Percentiles rank a stretch among this genome's conserved stretches.
Conservation (phyloP, 371 early-diverging fungal genomes). For the Haplosporangium sp. region DNA sequence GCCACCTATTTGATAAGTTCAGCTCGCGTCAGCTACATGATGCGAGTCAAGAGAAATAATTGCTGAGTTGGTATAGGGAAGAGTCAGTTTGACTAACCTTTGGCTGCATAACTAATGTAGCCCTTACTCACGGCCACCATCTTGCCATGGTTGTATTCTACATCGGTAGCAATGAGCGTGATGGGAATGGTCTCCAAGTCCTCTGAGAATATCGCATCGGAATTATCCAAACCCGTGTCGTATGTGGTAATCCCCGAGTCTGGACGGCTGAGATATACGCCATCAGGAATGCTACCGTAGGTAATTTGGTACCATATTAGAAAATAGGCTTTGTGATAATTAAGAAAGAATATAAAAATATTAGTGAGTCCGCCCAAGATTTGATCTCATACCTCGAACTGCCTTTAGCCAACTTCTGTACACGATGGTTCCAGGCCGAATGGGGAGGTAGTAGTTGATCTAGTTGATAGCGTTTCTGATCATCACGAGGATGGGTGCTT, state of each 20-base stretch:
- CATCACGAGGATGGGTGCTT: slow-evolving; percentile 30
- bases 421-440: slow-evolving; percentile 56
- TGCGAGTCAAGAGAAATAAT: too few relatives aligned
- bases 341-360: neutral
- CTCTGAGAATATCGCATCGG: slow-evolving; percentile 52
- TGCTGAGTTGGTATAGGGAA: too few relatives aligned
- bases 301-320: neutral
- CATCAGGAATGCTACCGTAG: slow-evolving; percentile 51
- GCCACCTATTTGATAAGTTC: slow-evolving; percentile 41
- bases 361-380: neutral
- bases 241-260: slow-evolving; percentile 33
- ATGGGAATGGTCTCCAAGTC: slow-evolving; percentile 57
- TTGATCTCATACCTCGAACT: slow-evolving; percentile 41
- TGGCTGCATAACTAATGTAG: slow-evolving; percentile 59
- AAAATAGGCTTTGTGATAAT: neutral
- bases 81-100: slow-evolving; percentile 34
- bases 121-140: slow-evolving; percentile 58
- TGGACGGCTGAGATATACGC: slow-evolving; percentile 45
- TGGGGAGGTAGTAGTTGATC: slow-evolving; percentile 53
- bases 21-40: neutral
- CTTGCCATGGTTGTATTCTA: slow-evolving; percentile 56
- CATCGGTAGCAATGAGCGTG: slow-evolving; percentile 56
- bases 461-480: slow-evolving; percentile 50
- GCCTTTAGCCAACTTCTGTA: slow-evolving; percentile 51
- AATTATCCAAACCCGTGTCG: slow-evolving; percentile 50